phyloP scores from a whole-genome alignment of 148 eudicot genomes.

The Persicaria maculosa region DNA sequence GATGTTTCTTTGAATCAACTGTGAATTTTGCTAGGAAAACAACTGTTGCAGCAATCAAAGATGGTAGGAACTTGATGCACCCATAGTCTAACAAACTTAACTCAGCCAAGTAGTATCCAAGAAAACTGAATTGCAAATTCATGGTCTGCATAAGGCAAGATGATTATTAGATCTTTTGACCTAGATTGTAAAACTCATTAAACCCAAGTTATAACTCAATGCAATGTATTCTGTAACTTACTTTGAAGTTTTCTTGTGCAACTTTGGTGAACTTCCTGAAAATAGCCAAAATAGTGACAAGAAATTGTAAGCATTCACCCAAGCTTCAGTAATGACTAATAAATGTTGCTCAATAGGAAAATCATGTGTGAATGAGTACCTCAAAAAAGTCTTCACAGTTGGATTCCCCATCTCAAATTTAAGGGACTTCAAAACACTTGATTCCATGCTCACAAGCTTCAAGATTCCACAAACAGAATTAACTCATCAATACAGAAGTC shows the following conservation, averaged over 20 bases:
- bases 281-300: not conserved
- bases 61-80: slow-evolving; percentile 44
- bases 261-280: slow-evolving; percentile 34
- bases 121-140: slow-evolving; percentile 31
- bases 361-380: slow-evolving; percentile 20
- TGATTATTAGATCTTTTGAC: slow-evolving; percentile 17
- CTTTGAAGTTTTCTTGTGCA: slow-evolving; percentile 32
- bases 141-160: slow-evolving; percentile 36
- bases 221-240: slow-evolving; percentile 7
- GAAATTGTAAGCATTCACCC: not conserved
- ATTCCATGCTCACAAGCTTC: slow-evolving; percentile 50
- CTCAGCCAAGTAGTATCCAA: slow-evolving; percentile 46
- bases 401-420: slow-evolving; percentile 39
- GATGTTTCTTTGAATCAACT: slow-evolving; percentile 31
- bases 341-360: not conserved
- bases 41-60: slow-evolving; percentile 53
- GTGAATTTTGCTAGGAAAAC: slow-evolving; percentile 46
- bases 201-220: not conserved
- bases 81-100: slow-evolving; percentile 44
- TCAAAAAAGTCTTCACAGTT: slow-evolving; percentile 48
- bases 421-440: slow-evolving; percentile 28
- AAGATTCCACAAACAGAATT: not conserved
- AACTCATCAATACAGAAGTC: not conserved
- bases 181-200: not conserved
- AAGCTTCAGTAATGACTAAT: not conserved